Evolutionary conservation across 768 basidiomycete genomes (phyloP), one percentile per base, ranked within the genome.

Genomic region (Saitozyma podzolica): DNA sequence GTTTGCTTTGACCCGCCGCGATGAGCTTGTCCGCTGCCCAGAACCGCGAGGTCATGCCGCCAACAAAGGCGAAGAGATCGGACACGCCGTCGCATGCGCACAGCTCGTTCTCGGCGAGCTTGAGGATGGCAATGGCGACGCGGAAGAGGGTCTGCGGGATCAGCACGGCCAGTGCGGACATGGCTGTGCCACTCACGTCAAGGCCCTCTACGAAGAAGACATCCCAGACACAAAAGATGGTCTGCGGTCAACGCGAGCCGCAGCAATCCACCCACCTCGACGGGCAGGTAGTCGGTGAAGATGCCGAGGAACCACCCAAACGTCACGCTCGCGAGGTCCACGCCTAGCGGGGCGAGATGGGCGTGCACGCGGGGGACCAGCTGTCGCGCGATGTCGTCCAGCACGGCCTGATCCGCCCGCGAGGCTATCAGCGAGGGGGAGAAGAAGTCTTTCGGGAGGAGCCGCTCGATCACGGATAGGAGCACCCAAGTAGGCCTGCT

Each of bases 291-390:
- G 69, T 96, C 93, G 0, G 94, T 96, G 74, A 98, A 98, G 19
- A 99, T 82, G 3, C 92, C 93, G 29, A 99, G 82, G 80, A 97
- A 96, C 96, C 96, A 99, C 11, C 93, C 95, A 82, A 99, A 99
- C 63, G 92, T 96, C 64, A 97, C 92, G 0, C 94, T 93, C 3
- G 88, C 87, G 2, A 99, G 84, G 74, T 99, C 94, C 11, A 97
- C 87, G 6, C 89, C 91, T 0, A 95, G 85, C 11, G 87, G 84
- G 1, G 83, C 84, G 43, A 98, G 82, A 69, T 97, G 92, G 0
- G 82, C 75, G 58, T 88, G 85, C 0, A 98, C 81, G 78, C 86
- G 88, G 0, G 92, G 93, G 8, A 86, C 82, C 50, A 83, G 77
- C 65, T 92, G 89, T 50, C 87, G 86, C 4, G 97, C 89, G 64